Conservation (phyloP, 2,329 filamentous ascomycete species). For the Trichoderma semiorbis region DNA sequence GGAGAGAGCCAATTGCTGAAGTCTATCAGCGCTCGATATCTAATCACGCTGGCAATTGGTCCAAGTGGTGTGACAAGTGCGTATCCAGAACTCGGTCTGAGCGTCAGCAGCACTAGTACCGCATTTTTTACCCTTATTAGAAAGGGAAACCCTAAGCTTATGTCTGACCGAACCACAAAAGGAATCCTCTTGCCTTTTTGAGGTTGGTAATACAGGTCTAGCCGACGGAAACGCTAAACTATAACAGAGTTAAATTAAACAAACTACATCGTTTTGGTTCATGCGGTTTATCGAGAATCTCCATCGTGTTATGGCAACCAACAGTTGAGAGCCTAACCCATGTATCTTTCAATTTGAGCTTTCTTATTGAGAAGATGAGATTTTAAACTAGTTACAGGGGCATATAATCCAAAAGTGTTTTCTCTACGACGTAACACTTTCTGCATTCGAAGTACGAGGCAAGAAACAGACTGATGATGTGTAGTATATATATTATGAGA, state of each 20-base stretch:
- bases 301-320: not conserved
- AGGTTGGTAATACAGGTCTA: not conserved
- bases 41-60: not conserved
- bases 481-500: not conserved
- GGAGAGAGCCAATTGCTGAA: not conserved
- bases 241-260: not conserved
- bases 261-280: not conserved
- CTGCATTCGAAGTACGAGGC: not conserved
- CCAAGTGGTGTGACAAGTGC: not conserved
- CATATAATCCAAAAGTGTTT: not conserved
- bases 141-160: not conserved
- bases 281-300: not conserved
- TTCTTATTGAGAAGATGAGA: not conserved
- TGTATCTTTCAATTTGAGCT: not conserved
- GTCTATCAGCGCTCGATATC: not conserved
- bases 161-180: not conserved
- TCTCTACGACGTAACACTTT: not conserved
- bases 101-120: not conserved
- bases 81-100: not conserved
- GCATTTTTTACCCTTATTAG: not conserved
- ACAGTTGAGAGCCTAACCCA: not conserved
- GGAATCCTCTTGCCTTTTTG: not conserved
- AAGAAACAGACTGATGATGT: not conserved
- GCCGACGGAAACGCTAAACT: not conserved
- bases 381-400: not conserved